phyloP scores from a whole-genome alignment of 163 green algal species.

The Chlorella variabilis region DNA sequence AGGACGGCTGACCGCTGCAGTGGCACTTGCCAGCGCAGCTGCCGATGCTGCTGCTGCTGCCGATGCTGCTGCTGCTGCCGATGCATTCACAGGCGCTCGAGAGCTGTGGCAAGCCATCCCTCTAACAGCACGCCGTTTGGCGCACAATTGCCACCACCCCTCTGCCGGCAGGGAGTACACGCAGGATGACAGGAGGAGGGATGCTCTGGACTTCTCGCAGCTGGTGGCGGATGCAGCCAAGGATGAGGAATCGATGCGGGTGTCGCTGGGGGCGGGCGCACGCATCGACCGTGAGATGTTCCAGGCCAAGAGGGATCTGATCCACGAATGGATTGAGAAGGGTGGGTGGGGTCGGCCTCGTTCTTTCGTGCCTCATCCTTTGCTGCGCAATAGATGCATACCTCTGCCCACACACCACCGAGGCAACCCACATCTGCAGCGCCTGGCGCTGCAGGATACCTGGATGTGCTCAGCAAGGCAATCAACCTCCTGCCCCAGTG shows the following conservation, averaged over 20 bases:
- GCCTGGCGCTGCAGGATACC: slow-evolving; percentile 4
- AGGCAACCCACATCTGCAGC: neutral
- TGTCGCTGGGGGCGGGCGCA: neutral
- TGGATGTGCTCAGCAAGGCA: slow-evolving; percentile 19
- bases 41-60: no score
- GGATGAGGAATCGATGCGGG: neutral
- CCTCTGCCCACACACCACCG: no score
- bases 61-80: no score
- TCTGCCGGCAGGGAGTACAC: neutral
- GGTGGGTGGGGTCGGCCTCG: neutral
- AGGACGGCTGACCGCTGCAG: neutral
- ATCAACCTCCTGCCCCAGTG: slow-evolving; percentile 1
- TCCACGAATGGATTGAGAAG: slow-evolving; percentile 27
- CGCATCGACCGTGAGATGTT: neutral
- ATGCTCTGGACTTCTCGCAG: neutral
- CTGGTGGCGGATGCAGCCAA: neutral
- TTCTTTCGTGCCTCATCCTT: no score
- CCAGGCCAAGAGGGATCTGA: slow-evolving; percentile 10
- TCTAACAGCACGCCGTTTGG: no score
- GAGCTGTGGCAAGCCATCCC: no score
- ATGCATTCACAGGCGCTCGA: no score
- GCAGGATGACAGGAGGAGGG: neutral
- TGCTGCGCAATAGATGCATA: no score
- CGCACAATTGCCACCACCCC: no score
- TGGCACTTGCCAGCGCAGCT: no score